Evolutionary conservation across 305 asterid genomes (phyloP), one percentile per base, ranked within the genome.

Genomic region (Rubia balearica): DNA sequence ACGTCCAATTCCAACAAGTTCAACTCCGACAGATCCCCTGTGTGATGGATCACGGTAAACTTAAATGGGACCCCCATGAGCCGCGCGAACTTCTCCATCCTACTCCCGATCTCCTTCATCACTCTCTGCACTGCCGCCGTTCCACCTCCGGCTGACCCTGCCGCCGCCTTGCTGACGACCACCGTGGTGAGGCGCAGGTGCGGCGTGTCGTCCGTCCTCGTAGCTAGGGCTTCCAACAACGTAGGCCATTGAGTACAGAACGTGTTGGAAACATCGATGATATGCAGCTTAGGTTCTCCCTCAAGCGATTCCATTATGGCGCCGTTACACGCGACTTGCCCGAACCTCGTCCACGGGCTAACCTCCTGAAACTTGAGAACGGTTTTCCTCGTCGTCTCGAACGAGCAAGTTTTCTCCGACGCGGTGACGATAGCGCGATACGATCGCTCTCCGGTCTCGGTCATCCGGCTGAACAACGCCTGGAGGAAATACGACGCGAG

Each of bases 221-320:
- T 95, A 27, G 99, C 98, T 42, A 95, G 83, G 33, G 99, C 97
- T 81, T 95, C 99, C 0, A 95, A 83, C 21, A 95, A 70, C 67
- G 96, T 95, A 10, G 99, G 99, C 97, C 99, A 95, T 84, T 95
- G 99, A 2, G 99, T 92, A 84, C 98, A 92, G 71, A 78, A 92
- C 0, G 98, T 95, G 84, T 92, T 90, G 76, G 96, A 87, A 2
- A 95, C 66, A 69, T 95, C 99, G 22, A 95, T 70, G 5, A 95
- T 92, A 42, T 95, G 99, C 13, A 95, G 51, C 67, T 80, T 86
- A 60, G 45, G 42, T 69, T 90, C 96, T 5, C 98, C 97, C 40
- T 95, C 97, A 4, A 95, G 79, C 0, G 97, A 98, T 62, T 95
- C 99, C 92, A 95, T 86, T 48, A 92, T 95, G 0, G 98, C 96